phyloP scores from a whole-genome alignment of 2,329 filamentous ascomycete species.

The Lachnellula suecica region DNA sequence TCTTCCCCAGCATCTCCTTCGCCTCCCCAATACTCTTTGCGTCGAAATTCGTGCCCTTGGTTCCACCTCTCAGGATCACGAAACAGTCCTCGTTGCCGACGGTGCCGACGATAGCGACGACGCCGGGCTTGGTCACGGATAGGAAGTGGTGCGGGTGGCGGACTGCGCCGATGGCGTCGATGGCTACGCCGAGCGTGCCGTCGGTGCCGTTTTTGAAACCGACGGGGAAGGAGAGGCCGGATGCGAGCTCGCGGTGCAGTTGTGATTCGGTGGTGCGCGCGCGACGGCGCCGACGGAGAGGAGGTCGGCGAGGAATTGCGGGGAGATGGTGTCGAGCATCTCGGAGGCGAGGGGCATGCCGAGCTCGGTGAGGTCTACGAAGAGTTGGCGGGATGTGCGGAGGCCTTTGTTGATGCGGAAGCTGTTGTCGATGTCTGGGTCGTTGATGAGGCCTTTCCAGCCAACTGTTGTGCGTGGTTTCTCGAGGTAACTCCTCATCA shows the following conservation, averaged over 20 bases:
- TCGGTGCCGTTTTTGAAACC: constrained; percentile 99
- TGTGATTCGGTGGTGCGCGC: constrained; percentile 97
- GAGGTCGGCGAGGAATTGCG: constrained; percentile 92
- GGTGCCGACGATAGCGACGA: constrained; percentile 92
- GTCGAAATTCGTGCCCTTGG: constrained; percentile 92
- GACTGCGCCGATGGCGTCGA: constrained; percentile 93
- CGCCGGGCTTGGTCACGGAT: constrained; percentile 93
- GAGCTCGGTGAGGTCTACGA: constrained; percentile 84
- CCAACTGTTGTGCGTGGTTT: constrained; percentile 97
- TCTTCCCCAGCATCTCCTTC: constrained; percentile 74
- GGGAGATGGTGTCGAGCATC: constrained; percentile 97
- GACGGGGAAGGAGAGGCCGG: constrained; percentile 92
- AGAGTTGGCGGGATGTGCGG: constrained; percentile 81
- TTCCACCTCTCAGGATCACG: constrained; percentile 90
- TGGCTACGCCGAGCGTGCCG: constrained; percentile 82
- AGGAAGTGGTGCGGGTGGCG: constrained; percentile 94
- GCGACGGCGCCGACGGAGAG: constrained; percentile 87
- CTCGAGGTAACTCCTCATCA: constrained; percentile 98
- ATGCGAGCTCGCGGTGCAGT: constrained; percentile 90
- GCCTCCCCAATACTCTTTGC: constrained; percentile 79
- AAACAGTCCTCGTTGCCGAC: constrained; percentile 96
- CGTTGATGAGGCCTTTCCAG: constrained; percentile 99
- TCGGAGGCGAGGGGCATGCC: constrained; percentile 97
- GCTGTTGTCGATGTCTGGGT: constrained; percentile 96
- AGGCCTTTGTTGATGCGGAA: constrained; percentile 99